These are phyloP conservation scores for Pseudopediastrum boryanum DNA, from an alignment of 139 green algal species.

Conservation along the genomic window DNA sequence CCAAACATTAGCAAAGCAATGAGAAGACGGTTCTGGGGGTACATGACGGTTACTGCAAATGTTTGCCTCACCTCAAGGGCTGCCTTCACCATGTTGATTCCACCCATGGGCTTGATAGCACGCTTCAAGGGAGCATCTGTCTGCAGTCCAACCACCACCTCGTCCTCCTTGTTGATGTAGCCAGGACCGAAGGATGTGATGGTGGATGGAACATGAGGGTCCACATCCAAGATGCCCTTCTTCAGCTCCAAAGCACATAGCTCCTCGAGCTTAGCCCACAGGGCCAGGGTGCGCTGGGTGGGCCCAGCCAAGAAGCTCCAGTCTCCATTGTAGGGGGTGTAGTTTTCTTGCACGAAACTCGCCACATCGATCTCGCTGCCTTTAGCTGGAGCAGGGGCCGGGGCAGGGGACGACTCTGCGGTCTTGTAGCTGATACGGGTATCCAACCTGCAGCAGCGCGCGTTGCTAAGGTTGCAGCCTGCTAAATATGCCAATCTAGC, in stretches of 20 bases:
- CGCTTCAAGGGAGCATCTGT: conserved; percentile 75
- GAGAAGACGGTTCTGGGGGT: too few species aligned
- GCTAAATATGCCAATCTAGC: too few species aligned
- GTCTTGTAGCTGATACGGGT: too few species aligned
- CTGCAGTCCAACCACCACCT: conserved; percentile 70
- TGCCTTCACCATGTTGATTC: conserved; percentile 71
- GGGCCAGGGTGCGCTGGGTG: conserved; percentile 50
- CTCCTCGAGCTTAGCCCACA: conserved; percentile 57
- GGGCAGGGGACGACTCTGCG: too few species aligned
- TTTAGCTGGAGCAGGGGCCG: background rate
- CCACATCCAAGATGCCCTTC: conserved; percentile 67
- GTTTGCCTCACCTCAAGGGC: conserved; percentile 56
- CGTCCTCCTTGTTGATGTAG: conserved; percentile 70
- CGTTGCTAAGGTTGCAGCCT: too few species aligned
- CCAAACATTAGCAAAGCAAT: too few species aligned
- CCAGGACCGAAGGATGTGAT: conserved; percentile 66
- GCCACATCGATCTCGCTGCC: conserved; percentile 32
- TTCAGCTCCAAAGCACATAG: conserved; percentile 50
- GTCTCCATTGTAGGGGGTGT: conserved; percentile 61
- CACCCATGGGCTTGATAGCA: conserved; percentile 78
- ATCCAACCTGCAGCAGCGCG: too few species aligned
- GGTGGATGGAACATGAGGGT: conserved; percentile 61
- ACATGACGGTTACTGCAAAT: too few species aligned
- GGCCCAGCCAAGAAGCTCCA: conserved; percentile 60
- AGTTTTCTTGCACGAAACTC: conserved; percentile 49